Evolutionary conservation across 495 filamentous ascomycete genomes (phyloP).

Genomic region (Penicillium simplicissimum): DNA sequence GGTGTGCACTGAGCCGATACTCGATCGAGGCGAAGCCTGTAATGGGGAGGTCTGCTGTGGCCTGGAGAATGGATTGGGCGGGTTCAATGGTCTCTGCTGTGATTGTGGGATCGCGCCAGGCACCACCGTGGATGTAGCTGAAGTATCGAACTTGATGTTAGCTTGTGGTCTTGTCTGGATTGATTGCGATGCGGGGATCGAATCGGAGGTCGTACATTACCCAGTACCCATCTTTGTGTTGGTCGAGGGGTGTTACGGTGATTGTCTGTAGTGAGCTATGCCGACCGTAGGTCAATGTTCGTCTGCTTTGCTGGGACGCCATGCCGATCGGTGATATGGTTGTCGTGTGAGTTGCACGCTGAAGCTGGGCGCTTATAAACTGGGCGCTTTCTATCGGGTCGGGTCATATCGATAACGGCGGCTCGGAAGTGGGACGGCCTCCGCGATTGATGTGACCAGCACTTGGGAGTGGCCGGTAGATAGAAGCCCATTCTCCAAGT

Average conservation of each 20-base stretch:
- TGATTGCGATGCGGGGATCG: not conserved
- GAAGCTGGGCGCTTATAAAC: not conserved
- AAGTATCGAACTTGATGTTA: conserved; percentile 4
- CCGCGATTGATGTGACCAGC: conserved; percentile 2
- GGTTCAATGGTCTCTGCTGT: conserved; percentile 52
- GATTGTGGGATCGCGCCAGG: conserved; percentile 76
- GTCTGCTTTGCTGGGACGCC: conserved; percentile 13
- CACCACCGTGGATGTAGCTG: conserved; percentile 85
- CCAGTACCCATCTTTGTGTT: conserved; percentile 41
- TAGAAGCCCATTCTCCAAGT: not conserved
- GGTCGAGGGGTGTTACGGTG: conserved; percentile 28
- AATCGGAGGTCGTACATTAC: conserved; percentile 39
- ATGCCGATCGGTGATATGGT: conserved; percentile 9
- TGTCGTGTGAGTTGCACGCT: not conserved
- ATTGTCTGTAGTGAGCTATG: conserved; percentile 37
- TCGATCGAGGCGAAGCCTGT: conserved; percentile 70
- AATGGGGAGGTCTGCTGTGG: conserved; percentile 40
- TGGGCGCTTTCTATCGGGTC: conserved; percentile 9
- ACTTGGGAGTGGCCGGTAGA: not conserved
- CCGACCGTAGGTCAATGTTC: conserved; percentile 35
- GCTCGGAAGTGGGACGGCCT: conserved; percentile 15
- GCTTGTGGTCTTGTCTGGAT: not conserved
- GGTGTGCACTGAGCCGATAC: conserved; percentile 79
- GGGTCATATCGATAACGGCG: conserved; percentile 12
- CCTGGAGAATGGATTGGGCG: conserved; percentile 46